Percentiles rank a stretch among this genome's conserved stretches.
Evolutionary conservation across 495 filamentous ascomycete species (phyloP).

Genomic region (Aspergillus ellipticus): DNA sequence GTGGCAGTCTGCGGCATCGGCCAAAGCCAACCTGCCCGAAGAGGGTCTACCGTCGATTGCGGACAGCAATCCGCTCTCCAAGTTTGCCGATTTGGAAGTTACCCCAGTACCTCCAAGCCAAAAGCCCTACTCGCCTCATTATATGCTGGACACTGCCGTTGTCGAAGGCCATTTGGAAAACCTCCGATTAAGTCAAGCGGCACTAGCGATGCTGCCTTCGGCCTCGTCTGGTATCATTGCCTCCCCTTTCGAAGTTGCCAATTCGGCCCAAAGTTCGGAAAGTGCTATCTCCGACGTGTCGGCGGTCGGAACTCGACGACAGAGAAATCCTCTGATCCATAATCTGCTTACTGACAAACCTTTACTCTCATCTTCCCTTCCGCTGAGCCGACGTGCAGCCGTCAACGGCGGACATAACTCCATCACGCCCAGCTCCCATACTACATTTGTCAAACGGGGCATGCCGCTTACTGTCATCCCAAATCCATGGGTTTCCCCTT

Average conservation of each 20-base stretch:
- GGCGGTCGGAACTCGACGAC: slow-evolving; percentile 67
- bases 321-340: slow-evolving; percentile 91
- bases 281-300: slow-evolving; percentile 43
- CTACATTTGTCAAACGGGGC: slow-evolving; percentile 84
- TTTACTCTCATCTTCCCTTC: slow-evolving; percentile 83
- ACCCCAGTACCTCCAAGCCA: slow-evolving; percentile 16
- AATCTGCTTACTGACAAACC: slow-evolving; percentile 96
- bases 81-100: slow-evolving; percentile 38
- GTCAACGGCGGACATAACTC: slow-evolving; percentile 18
- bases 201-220: slow-evolving; percentile 74
- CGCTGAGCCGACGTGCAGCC: slow-evolving; percentile 54
- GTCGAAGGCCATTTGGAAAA: slow-evolving; percentile 63
- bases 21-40: slow-evolving; percentile 3
- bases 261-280: slow-evolving; percentile 47
- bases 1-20: slow-evolving; percentile 14
- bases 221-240: slow-evolving; percentile 85
- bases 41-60: slow-evolving; percentile 19
- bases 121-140: slow-evolving; percentile 2
- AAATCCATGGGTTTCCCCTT: slow-evolving; percentile 57
- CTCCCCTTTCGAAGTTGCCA: slow-evolving; percentile 77
- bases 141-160: slow-evolving; percentile 13
- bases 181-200: slow-evolving; percentile 61
- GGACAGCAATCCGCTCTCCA: slow-evolving; percentile 45
- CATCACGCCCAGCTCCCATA: slow-evolving; percentile 40
- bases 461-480: slow-evolving; percentile 85